Percentiles rank a stretch among this genome's conserved stretches.
phyloP scores from a whole-genome alignment of 2,329 filamentous ascomycete species.

The Fusarium begoniae region DNA sequence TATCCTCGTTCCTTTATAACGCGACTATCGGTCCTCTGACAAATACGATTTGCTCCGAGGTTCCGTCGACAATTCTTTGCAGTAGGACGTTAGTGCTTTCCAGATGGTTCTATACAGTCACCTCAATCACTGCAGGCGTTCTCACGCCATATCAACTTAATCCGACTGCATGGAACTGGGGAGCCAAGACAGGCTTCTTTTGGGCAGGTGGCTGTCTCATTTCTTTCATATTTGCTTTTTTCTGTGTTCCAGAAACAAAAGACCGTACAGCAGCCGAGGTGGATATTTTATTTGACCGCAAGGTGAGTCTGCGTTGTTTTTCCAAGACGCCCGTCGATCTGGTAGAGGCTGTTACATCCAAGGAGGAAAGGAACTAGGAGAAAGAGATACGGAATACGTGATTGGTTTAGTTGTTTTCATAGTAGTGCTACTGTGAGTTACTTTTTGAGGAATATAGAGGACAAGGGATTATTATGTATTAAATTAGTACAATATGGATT shows the following conservation, averaged over 20 bases:
- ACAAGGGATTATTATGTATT: too few species aligned
- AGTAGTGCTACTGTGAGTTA: too few species aligned
- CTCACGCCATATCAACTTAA: neutral
- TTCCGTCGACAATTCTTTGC: neutral
- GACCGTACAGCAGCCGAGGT: neutral
- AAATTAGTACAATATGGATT: too few species aligned
- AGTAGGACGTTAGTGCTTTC: neutral
- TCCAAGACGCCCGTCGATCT: neutral
- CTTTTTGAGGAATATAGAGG: accelerated
- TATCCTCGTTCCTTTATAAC: neutral
- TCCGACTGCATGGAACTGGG: neutral
- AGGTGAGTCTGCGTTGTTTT: neutral
- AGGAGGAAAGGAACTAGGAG: neutral
- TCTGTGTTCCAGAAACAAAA: neutral
- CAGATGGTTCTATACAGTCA: neutral
- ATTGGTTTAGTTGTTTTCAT: accelerated
- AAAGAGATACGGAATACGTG: too few species aligned
- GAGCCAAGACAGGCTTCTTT: neutral
- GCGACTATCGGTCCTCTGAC: neutral
- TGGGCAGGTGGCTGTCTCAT: neutral
- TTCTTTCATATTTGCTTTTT: neutral
- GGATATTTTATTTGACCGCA: neutral
- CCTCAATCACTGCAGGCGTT: neutral
- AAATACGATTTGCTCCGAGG: neutral
- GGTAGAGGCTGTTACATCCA: neutral